Base-by-base conservation (phyloP, 1,284 basidiomycete genomes). In the Ceratobasidium sp. region DNA sequence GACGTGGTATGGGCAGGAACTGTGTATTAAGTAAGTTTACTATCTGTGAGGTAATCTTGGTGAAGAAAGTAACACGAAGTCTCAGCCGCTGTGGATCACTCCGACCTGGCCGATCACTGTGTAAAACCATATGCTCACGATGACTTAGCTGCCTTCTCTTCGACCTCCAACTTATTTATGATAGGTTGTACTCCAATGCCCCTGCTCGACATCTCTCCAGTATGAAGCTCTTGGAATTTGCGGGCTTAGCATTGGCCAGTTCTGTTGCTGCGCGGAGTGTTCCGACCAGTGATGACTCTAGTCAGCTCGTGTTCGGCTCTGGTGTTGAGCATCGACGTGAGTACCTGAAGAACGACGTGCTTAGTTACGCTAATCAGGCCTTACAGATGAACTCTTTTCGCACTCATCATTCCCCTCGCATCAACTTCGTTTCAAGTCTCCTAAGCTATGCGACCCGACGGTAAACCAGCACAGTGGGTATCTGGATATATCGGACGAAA, bases 321-420 rank as follows among this genome's bases (percentile, higher is more conserved):
- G 13, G 59, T 17, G 33, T 61, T 61, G 28, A 61, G 20, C 59
- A 38, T 13, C 17, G 4, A 7, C 33, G 59, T 61, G 59, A 61
- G 59, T 40, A 33, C 28, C 59, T 33, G 2, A 33, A 33, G n/a
- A 57, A 26, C 28, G 17, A 57, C n/a, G 23, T 57, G 9, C 12
- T 10, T 57, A 15, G 33, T 65, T 12, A 12, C 23, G 3, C 62
- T 65, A 23, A 46, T 7, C n/a, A 13, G 9, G 7, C 3, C 15
- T 28, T 17, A 2, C 80, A 84, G 83, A 84, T 80, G 84, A 86
- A 74, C 81, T 83, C 62, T 82, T 89, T 59, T 83, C 85, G 26
- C 88, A 89, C 81, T 84, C 86, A 40, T 83, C 84, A 17, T 88
- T 88, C 83, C 88, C 88, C 12, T 80, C 84, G 13, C 87, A 89